Evolutionary conservation across 2,329 filamentous ascomycete genomes (phyloP), one percentile per base, ranked within the genome.

Genomic region (Dryadomyces quercus-mongolicae): DNA sequence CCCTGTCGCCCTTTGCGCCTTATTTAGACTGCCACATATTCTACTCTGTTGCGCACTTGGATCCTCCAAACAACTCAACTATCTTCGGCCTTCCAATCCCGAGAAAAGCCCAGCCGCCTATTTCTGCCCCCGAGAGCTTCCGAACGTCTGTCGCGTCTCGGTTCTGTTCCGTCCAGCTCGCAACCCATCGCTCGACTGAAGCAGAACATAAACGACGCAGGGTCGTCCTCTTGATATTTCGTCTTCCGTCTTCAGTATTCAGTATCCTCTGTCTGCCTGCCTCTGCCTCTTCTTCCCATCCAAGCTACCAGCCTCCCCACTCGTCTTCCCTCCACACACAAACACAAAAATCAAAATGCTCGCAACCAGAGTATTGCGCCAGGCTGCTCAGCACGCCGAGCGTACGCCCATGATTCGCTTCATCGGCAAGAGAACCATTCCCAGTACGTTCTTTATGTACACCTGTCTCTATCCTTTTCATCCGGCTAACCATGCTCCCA

Each of bases 361-460:
- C 60, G 69, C 75, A 50, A 80, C 80, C 55, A 71, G 72, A 64
- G 71, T 70, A 59, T 73, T 83, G 54, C 78, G 79, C 62, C 78
- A 80, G 70, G 77, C 75, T 61, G 76, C 76, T 60, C 75, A 75
- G 64, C 75, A 77, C 63, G 75, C 75, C 60, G 77, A 81, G 72
- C 79, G 80, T 63, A 74, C 73, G 52, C 81, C 81, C 57, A 67
- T 81, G 63, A 84, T 84, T 68, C 74, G 72, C 64, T 84, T 84
- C 68, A 63, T 84, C 55, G 81, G 80, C 62, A 80, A 77, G 68
- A 74, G 81, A 62, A 68, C 74, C 55, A 74, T 78, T 65, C 81
- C 80, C 62, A 66, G 80, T 84, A 71, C 57, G 77, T 54, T 51
- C 34, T 50, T 31, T 15, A 40, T n/a, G 22, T 18, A 6, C 13